These are phyloP conservation scores for Vitis rupestris DNA, from an alignment of 164 flowering plant genomes.

Conservation along the genomic window DNA sequence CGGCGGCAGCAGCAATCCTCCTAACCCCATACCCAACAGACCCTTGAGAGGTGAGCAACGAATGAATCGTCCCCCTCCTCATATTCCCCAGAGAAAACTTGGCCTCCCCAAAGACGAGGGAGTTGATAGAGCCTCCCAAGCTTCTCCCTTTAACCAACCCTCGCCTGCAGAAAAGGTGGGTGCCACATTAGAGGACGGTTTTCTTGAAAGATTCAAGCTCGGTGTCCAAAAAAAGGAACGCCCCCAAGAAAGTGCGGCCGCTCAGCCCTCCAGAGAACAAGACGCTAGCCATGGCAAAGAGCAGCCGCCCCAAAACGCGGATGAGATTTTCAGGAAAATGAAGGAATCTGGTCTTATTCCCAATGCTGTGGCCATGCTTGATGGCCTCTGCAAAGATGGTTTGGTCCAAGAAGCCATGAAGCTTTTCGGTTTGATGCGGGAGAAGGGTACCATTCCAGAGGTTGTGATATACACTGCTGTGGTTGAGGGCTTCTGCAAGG, in stretches of 20 bases:
- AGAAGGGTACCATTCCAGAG: constrained; percentile 75
- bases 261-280: background rate
- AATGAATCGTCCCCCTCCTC: constrained; percentile 1
- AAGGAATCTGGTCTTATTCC: constrained; percentile 90
- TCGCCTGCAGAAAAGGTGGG: constrained; percentile 3
- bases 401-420: constrained; percentile 90
- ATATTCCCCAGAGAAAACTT: constrained; percentile 2
- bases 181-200: constrained; percentile 23
- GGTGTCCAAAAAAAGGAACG: constrained; percentile 25
- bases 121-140: constrained; percentile 2
- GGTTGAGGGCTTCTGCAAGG: constrained; percentile 90
- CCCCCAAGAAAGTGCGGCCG: background rate
- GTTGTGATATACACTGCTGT: constrained; percentile 97
- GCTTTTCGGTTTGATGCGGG: constrained; percentile 84
- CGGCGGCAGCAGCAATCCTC: constrained; percentile 17
- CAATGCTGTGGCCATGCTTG: constrained; percentile 97
- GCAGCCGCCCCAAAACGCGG: constrained; percentile 46
- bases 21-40: constrained; percentile 48
- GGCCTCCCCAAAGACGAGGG: constrained; percentile 7
- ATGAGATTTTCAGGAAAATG: constrained; percentile 84
- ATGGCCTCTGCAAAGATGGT: constrained; percentile 95
- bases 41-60: constrained; percentile 44
- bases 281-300: background rate
- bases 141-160: background rate
- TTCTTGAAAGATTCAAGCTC: constrained; percentile 55